Percentiles rank a stretch among this genome's conserved stretches.
Conservation (phyloP, 495 filamentous ascomycete species). For the Xylona heveae region DNA sequence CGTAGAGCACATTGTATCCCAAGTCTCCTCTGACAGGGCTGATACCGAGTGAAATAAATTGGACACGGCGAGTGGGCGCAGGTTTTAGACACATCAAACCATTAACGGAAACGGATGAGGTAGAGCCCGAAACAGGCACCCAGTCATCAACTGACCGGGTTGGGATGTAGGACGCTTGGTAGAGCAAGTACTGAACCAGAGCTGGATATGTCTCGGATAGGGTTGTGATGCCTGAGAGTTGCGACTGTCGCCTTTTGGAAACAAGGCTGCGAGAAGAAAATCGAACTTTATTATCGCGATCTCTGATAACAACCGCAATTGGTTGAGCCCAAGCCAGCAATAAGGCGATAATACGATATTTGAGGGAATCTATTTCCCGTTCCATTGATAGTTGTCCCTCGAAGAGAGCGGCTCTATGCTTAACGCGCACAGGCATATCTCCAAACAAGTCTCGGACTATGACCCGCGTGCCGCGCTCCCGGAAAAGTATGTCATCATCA, state of each 20-base stretch:
- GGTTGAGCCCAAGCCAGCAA: constrained; percentile 39
- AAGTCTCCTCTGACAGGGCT: constrained; percentile 18
- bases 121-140: constrained; percentile 45
- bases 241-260: neutral
- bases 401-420: constrained; percentile 36
- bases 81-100: constrained; percentile 53
- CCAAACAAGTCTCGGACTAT: constrained; percentile 78
- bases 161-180: constrained; percentile 40
- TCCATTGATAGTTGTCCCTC: constrained; percentile 40
- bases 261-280: constrained; percentile 13
- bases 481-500: constrained; percentile 32
- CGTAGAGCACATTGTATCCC: constrained; percentile 46
- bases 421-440: constrained; percentile 90
- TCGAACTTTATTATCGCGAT: constrained; percentile 16
- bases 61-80: constrained; percentile 43
- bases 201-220: constrained; percentile 4
- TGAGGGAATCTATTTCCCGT: too few relatives aligned
- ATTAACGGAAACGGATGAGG: constrained; percentile 31
- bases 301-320: constrained; percentile 23
- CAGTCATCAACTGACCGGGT: constrained; percentile 29
- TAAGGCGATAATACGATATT: constrained; percentile 33
- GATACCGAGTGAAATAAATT: constrained; percentile 63
- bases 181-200: constrained; percentile 31
- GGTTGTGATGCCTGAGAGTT: constrained; percentile 10
- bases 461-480: constrained; percentile 55